Evolutionary conservation across 352 stramenopile species (phyloP), one percentile per base, ranked within the genome.

Genomic region (Phytopythium oedochilum): DNA sequence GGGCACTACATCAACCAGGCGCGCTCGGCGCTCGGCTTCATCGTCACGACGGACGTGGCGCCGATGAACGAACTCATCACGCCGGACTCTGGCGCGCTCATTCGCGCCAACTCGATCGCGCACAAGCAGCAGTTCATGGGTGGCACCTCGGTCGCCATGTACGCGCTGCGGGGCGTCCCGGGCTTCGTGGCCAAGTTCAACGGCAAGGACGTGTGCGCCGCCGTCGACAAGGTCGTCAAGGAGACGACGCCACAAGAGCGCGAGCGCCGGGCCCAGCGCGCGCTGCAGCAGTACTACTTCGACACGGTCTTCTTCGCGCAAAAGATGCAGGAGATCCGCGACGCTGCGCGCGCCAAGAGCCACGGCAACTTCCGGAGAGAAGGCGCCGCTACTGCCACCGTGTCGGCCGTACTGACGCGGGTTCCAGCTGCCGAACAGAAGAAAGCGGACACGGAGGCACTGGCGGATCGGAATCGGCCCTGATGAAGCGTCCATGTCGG

Each of bases 1-100:
- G 75, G 77, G 26, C 77, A 88, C 63, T 83, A 75, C 54, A 84
- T 88, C 49, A 79, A 88, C 56, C 77, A 88, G 38, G 77, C 68
- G 17, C 65, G 74, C 12, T 70, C 74, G 2, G 53, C 70, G 5
- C 70, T 74, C 1, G 72, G 57, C 2, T 56, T 86, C n/a, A 60
- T 88, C 14, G 59, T 88, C 46, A 73, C 77, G 3, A 78, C 77
- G 0, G 64, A 86, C 40, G 60, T 59, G 5, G 70, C 75, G 29
- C 77, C 77, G n/a, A 88, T 88, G 77, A 88, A 86, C 53, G 77
- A 88, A 42, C 59, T 88, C 47, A 56, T 80, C 35, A 44, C 54
- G 28, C 59, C 46, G n/a, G 48, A 44, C 1, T 57, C 42, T 44
- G 64, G 64, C 7, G 45, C 69, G 31, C 29, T 63, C 6, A 53